Evolutionary conservation across 495 filamentous ascomycete genomes (phyloP).

Genomic region (Xylaria telfairii): DNA sequence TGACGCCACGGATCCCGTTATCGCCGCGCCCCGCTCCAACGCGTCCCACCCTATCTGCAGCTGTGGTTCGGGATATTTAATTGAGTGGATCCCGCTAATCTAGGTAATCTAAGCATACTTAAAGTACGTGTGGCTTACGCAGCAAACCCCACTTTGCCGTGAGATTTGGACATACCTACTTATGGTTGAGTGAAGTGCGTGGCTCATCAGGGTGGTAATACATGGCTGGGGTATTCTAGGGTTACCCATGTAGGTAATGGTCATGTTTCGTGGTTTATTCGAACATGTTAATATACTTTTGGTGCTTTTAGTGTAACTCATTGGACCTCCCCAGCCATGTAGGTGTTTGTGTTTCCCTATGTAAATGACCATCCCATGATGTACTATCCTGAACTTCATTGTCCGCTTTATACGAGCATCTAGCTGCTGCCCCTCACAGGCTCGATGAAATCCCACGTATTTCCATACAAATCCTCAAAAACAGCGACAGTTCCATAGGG

Average conservation of each 20-base stretch:
- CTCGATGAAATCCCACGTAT: conserved; percentile 23
- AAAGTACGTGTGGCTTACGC: not conserved
- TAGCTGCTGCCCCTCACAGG: not conserved
- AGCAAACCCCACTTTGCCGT: too few species aligned
- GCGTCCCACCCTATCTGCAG: not conserved
- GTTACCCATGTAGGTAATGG: not conserved
- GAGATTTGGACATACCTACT: too few species aligned
- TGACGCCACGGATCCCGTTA: conserved; percentile 28
- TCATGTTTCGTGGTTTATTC: not conserved
- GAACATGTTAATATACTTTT: not conserved
- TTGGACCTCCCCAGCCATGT: not conserved
- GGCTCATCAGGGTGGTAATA: too few species aligned
- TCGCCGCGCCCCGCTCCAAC: conserved; percentile 2
- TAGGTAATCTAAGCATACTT: not conserved
- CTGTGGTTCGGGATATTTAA: conserved; percentile 1
- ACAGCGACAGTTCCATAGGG: conserved; percentile 14
- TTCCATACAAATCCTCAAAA: conserved; percentile 22
- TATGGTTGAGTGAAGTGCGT: too few species aligned
- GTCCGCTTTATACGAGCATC: not conserved
- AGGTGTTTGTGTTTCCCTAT: too few species aligned
- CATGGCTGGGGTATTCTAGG: too few species aligned
- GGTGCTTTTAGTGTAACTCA: not conserved
- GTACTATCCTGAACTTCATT: not conserved
- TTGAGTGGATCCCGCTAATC: conserved; percentile 11
- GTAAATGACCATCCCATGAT: not conserved